Conservation (phyloP, 176 grass and related monocot genomes). For the Carex littledalei region DNA sequence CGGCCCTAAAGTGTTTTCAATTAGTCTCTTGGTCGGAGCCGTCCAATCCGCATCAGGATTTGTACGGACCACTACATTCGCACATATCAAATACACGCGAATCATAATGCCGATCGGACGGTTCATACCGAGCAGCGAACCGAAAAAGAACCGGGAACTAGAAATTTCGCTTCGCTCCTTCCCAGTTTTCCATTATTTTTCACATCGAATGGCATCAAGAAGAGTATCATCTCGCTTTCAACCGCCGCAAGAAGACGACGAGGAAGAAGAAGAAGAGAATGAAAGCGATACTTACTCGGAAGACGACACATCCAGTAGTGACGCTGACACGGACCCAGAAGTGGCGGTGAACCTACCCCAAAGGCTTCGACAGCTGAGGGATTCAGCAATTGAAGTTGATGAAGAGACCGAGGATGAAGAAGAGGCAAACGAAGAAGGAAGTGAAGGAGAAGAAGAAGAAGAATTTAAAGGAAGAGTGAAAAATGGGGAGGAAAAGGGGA, state of each 20-base stretch:
- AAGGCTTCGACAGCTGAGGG: too few relatives aligned
- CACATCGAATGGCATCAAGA: background rate
- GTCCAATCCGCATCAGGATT: too few relatives aligned
- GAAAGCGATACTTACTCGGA: background rate
- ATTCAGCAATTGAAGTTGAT: background rate
- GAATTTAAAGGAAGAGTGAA: background rate
- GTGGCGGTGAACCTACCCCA: background rate
- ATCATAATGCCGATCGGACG: too few relatives aligned
- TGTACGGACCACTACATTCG: too few relatives aligned
- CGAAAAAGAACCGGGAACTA: background rate
- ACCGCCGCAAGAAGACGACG: conserved; percentile 13
- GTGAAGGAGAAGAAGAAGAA: background rate
- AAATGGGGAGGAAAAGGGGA: conserved; percentile 20
- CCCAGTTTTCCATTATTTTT: background rate
- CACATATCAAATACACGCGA: too few relatives aligned
- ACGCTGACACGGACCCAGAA: background rate
- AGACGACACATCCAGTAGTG: background rate
- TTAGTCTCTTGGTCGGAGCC: too few relatives aligned
- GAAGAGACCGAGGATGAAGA: conserved; percentile 8
- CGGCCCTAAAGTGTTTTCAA: background rate
- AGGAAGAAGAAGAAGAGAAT: background rate
- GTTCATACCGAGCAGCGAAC: too few relatives aligned
- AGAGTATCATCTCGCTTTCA: background rate
- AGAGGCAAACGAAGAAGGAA: conserved; percentile 14
- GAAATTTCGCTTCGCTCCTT: background rate